Base-by-base conservation (phyloP, 129 eudicot genomes). In the Cynara cardunculus region DNA sequence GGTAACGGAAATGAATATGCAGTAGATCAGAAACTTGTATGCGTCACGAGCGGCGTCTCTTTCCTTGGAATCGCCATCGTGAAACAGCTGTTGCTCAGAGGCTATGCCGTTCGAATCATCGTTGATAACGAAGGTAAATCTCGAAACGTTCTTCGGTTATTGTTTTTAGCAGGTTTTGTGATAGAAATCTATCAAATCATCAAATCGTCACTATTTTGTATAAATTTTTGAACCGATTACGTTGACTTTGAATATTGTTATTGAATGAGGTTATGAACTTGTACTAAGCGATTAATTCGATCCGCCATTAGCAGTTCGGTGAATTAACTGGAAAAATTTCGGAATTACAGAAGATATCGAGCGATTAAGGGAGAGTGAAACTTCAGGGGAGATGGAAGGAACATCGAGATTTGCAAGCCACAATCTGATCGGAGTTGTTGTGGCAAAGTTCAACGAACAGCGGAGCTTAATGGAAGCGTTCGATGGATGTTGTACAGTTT, bases 1-100 rank as follows among this genome's bases (percentile, higher is more conserved):
- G 86, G 25, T 26, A 78, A 70, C 25, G 22, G 22, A n/a, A 64
- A 69, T 31, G 87, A 74, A 71, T 82, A 44, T 37, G 73, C 24
- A 3, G 26, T 21, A 16, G 59, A 78, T 62, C 87, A 87, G 74
- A 88, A 85, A 84, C 70, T 88, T 16, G 97, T 92, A 24, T 92
- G 97, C 12, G 93, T 92, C 78, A 92, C 97, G 5, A 90, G 97
- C 85, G 97, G 96, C 74, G 96, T 90, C 24, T 90, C 93, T 27
- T 92, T 80, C 74, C 79, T 92, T 3, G 93, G 97, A 5, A 82
- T 89, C 69, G 93, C 96, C 8, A 81, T 92, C 62, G 97, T 92
- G 2, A 90, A 87, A 46, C 93, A 86, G 62, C 93, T 92, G 21
- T 67, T 92, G 30, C 74, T 85, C 81, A 85, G 89, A 78, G 97